These are phyloP conservation scores for Rhodotorula sp. DNA, from an alignment of 1,284 basidiomycete species.

Conservation along the genomic window DNA sequence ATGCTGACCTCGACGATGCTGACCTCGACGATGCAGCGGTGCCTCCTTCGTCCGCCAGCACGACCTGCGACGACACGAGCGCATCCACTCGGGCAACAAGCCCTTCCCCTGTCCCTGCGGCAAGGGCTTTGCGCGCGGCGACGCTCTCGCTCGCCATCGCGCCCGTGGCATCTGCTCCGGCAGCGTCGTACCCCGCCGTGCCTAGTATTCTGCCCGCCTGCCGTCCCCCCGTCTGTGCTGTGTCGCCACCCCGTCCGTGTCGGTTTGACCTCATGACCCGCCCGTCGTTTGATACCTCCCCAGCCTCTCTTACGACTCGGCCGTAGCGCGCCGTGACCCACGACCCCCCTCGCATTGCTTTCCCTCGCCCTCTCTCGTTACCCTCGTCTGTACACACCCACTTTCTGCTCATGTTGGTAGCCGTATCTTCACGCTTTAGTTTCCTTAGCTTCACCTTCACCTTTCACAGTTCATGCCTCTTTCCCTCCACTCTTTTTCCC, in stretches of 20 bases:
- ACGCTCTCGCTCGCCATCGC: constrained; percentile 54
- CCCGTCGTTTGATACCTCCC: not conserved
- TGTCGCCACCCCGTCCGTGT: not conserved
- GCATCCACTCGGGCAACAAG: constrained; percentile 54
- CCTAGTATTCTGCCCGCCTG: too few relatives aligned
- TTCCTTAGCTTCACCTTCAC: not conserved
- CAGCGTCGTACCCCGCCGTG: constrained; percentile 21
- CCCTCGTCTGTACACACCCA: too few relatives aligned
- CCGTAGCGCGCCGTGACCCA: not conserved
- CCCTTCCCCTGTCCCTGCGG: constrained; percentile 55
- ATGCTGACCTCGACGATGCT: constrained; percentile 8
- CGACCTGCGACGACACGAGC: constrained; percentile 54
- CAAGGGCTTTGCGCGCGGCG: constrained; percentile 55
- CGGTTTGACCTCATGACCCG: not conserved
- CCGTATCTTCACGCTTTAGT: too few relatives aligned
- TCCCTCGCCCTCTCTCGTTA: not conserved
- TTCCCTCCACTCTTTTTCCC: too few relatives aligned
- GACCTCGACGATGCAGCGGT: constrained; percentile 26
- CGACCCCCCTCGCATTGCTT: not conserved
- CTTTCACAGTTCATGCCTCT: not conserved
- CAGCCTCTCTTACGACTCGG: not conserved
- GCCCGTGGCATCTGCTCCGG: constrained; percentile 55
- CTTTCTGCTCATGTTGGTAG: too few relatives aligned
- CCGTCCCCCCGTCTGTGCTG: not conserved
- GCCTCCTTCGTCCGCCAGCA: constrained; percentile 55